Evolutionary conservation across 208 protist genomes (phyloP), one percentile per base, ranked within the genome.

Genomic region (Phytomonas sp.): DNA sequence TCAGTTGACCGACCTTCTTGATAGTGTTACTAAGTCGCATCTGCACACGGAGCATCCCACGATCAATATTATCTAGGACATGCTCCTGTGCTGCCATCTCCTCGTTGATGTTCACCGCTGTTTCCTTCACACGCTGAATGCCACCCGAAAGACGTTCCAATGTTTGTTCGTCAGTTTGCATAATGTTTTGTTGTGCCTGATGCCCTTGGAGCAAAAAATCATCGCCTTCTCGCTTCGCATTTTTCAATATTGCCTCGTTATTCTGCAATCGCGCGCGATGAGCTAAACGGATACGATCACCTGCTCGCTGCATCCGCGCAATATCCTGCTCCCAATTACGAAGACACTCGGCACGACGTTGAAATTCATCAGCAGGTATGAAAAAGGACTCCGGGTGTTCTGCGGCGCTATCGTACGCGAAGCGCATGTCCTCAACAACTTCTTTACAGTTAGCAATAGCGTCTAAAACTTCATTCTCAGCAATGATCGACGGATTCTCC

Each of bases 11-110:
- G n/a, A 92, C 84, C 61, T 84, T 90, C 72, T 85, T 89, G 74
- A 92, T 77, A 2, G 84, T 84, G 30, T 84, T 77, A 0, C 91
- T 83, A 11, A 94, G 74, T 8, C 81, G 79, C 68, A 85, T 75
- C 78, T 94, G 89, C 62, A 88, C 80, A 2, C 81, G 75, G 9
- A 77, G 82, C 82, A 94, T 92, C 37, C 84, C 86, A 7, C 68
- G 77, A 59, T 94, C 89, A 61, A 94, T 85, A 66, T 91, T 84
- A 66, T 91, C 76, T 11, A 94, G 53, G 17, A 92, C 83, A 71
- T 87, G 75, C 56, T 91, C 84, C 72, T 94, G 89, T n/a, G 82
- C 88, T n/a, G 79, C 81, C 65, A 94, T 76, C 71, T 94, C 89
- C 59, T 94, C 84, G 29, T 82, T 71, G 30, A 94, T 89, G 69